phyloP scores from a whole-genome alignment of 108 stramenopile species.

The Discostella stelligeroides region DNA sequence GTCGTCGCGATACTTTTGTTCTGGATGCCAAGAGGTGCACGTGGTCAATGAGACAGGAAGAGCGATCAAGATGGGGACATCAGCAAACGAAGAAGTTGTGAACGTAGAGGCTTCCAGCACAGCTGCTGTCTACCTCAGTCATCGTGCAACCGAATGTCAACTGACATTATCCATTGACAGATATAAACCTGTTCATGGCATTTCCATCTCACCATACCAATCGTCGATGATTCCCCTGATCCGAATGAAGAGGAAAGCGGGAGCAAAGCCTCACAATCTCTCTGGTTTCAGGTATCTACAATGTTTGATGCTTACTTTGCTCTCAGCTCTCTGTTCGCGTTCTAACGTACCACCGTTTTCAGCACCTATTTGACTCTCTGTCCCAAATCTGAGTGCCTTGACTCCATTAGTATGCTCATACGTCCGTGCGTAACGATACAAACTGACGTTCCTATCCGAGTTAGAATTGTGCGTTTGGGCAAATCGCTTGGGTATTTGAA shows the following conservation, averaged over 20 bases:
- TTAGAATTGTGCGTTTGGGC: constrained; percentile 37
- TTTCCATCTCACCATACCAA: constrained; percentile 28
- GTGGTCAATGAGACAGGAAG: constrained; percentile 23
- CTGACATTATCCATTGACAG: constrained; percentile 16
- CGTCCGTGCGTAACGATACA: constrained; percentile 33
- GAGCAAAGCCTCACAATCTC: constrained; percentile 9
- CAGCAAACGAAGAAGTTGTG: constrained; percentile 10
- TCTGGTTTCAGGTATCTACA: constrained; percentile 38
- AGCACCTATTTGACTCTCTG: constrained; percentile 37
- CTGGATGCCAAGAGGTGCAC: constrained; percentile 20
- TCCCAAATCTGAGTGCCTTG: constrained; percentile 33
- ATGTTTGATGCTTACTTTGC: background rate
- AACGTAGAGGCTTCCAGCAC: constrained; percentile 5
- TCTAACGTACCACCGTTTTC: background rate
- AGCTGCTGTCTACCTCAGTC: constrained; percentile 10
- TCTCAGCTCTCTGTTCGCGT: background rate
- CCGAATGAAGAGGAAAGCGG: constrained; percentile 8
- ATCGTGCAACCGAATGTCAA: background rate
- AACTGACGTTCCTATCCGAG: constrained; percentile 34
- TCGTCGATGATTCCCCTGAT: constrained; percentile 39
- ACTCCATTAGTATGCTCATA: constrained; percentile 22
- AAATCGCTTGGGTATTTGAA: constrained; percentile 26
- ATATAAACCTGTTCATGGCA: constrained; percentile 29
- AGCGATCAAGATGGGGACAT: constrained; percentile 18
- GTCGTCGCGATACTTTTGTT: constrained; percentile 7